These are phyloP conservation scores for Isatis tinctoria DNA, from an alignment of 345 rosid genomes.

Conservation along the genomic window DNA sequence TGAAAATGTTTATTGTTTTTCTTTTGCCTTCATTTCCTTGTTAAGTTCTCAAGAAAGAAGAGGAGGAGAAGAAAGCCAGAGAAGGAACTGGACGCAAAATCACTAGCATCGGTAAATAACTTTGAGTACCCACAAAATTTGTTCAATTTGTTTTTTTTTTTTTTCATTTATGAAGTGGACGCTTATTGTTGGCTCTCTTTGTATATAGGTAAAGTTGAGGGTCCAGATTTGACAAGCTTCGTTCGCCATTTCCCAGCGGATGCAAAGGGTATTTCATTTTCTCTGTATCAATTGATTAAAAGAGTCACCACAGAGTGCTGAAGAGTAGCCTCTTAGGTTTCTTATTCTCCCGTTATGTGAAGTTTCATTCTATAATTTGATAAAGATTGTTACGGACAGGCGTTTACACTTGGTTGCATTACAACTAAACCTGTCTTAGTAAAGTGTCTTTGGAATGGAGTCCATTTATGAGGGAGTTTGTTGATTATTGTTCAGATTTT, in stretches of 20 bases:
- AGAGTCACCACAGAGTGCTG: neutral
- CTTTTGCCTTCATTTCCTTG: conserved; percentile 14
- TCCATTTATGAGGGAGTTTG: neutral
- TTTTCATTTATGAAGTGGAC: neutral
- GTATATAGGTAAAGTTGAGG: conserved; percentile 58
- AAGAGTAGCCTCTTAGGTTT: neutral
- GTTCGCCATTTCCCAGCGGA: conserved; percentile 65
- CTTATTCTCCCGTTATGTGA: neutral
- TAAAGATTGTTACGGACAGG: neutral
- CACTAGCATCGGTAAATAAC: conserved; percentile 38
- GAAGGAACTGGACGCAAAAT: conserved; percentile 52
- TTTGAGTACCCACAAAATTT: neutral
- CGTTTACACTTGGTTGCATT: neutral
- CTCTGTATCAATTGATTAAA: neutral
- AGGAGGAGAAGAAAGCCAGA: conserved; percentile 67
- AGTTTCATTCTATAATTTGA: neutral
- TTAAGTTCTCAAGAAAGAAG: conserved; percentile 78
- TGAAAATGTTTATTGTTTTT: neutral
- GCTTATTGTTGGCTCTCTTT: neutral
- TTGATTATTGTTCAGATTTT: neutral
- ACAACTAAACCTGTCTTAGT: neutral
- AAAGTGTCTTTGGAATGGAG: neutral
- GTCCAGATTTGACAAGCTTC: conserved; percentile 87
- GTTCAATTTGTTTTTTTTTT: neutral
- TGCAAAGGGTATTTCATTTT: conserved; percentile 49